A percentile compares a stretch with the other conserved stretches of the same genome.
phyloP scores from a whole-genome alignment of 2,329 filamentous ascomycete genomes.

The Diaporthe velutina region DNA sequence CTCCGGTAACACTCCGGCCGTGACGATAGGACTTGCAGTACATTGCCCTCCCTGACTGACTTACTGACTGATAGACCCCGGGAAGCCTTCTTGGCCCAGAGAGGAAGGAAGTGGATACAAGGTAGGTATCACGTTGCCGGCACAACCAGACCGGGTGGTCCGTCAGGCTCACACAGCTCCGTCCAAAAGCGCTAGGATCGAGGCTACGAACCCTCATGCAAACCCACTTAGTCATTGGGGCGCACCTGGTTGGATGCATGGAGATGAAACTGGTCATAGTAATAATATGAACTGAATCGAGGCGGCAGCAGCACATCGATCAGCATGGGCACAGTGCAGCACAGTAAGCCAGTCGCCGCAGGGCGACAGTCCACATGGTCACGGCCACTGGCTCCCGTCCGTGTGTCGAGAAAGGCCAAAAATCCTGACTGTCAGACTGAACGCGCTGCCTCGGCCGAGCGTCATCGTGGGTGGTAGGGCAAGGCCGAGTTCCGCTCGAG shows the following conservation, averaged over 20 bases:
- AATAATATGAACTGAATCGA: slow-evolving; percentile 24
- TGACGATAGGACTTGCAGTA: slow-evolving; percentile 12
- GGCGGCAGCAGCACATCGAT: slow-evolving; percentile 14
- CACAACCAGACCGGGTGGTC: slow-evolving; percentile 8
- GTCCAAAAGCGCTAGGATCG: slow-evolving; percentile 1
- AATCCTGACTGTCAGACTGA: background rate
- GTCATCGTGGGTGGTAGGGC: slow-evolving; percentile 7
- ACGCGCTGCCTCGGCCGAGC: background rate
- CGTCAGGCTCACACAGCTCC: slow-evolving; percentile 3
- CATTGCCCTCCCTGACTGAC: background rate
- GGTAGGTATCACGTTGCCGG: slow-evolving; percentile 37
- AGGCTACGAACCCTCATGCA: slow-evolving; percentile 23
- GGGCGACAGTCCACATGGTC: slow-evolving; percentile 34
- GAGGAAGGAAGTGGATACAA: slow-evolving; percentile 10
- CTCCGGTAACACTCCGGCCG: slow-evolving; percentile 20
- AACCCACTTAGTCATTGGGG: slow-evolving; percentile 30
- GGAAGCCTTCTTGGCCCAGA: slow-evolving; percentile 14
- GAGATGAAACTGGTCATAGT: slow-evolving; percentile 32
- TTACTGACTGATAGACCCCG: slow-evolving; percentile 30
- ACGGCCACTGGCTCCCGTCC: slow-evolving; percentile 21
- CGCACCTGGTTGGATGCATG: slow-evolving; percentile 21
- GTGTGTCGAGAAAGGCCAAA: background rate
- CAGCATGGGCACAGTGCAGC: slow-evolving; percentile 39
- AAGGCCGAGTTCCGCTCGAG: background rate
- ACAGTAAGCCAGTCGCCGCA: slow-evolving; percentile 38